Base-by-base conservation (phyloP, 305 asterid genomes). In the Plantago lanceolata region DNA sequence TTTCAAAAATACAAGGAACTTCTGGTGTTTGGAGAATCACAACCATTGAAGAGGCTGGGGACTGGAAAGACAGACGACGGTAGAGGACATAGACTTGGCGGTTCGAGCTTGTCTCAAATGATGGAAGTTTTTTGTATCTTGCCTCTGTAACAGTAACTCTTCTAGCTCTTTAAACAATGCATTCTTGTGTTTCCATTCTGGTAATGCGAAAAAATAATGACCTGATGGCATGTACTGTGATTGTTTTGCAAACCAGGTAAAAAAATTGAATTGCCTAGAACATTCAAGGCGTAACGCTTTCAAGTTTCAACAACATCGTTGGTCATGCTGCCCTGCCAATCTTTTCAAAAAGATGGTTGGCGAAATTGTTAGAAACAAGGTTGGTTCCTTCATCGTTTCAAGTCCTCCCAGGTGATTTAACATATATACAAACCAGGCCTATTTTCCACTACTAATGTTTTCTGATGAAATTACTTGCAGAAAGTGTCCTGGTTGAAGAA, bases 1-100 rank as follows among this genome's bases (percentile, higher is more conserved):
- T 18, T 55, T 66, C 3, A 3, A 31, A 15, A 17, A 47, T 66
- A 47, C 44, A 59, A 81, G 96, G 96, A 57, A 91, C 96, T 16
- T 96, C 98, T 20, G 98, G 98, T 57, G 93, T 91, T 33, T 89
- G 98, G 98, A 82, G 98, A 77, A 68, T 86, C 8, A 81, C 96
- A 4, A 95, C 98, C 0, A 82, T 91, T 19, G 85, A 89, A 5
- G 96, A 89, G 82, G 98, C 98, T 0, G 98, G 96, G 45, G 98
- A 96, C 35, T 91, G 98, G 98, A 91, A 91, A 59, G 95, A 85
- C 37, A 80, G 96, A 91, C 98, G 0, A 91, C 96, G 0, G 96
- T 91, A 0, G 96, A 91, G 77, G 98, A 91, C 55, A 91, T 91
- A 96, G 98, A 91, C 69, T 82, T 91, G 35, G 96, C 96, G 18